These are phyloP conservation scores for Backusella tuberculispora DNA, from an alignment of 192 early-diverging fungal genomes.

Conservation along the genomic window DNA sequence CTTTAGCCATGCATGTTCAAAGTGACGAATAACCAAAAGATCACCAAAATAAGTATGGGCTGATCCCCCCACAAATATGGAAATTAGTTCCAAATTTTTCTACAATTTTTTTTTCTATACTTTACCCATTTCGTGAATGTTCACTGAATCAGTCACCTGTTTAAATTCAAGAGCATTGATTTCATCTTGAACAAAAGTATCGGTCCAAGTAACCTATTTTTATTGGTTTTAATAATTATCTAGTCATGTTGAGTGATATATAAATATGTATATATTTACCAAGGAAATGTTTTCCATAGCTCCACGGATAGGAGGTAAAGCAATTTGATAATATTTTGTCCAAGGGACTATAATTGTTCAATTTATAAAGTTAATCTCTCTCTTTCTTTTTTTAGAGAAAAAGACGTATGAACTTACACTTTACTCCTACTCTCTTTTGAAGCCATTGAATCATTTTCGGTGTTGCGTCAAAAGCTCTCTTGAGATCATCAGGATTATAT, in stretches of 20 bases:
- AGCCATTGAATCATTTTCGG: constrained; percentile 54
- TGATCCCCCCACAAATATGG: constrained; percentile 1
- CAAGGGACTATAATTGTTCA: constrained; percentile 45
- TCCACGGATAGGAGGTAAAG: constrained; percentile 42
- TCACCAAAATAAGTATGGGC: constrained; percentile 61
- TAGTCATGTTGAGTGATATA: background rate
- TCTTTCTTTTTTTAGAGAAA: background rate
- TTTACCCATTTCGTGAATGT: constrained; percentile 60
- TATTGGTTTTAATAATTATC: too few relatives aligned
- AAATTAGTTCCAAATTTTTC: background rate
- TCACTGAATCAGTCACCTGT: constrained; percentile 41
- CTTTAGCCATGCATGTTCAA: constrained; percentile 64
- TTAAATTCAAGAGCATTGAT: constrained; percentile 34
- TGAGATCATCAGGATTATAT: constrained; percentile 43
- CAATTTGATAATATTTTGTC: constrained; percentile 58
- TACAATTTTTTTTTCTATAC: background rate
- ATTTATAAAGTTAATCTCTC: background rate
- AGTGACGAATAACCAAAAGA: constrained; percentile 57
- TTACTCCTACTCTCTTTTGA: constrained; percentile 47
- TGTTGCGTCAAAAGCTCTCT: constrained; percentile 48
- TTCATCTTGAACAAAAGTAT: constrained; percentile 44
- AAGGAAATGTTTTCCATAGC: constrained; percentile 65
- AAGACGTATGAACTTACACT: constrained; percentile 14
- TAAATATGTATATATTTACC: constrained; percentile 1
- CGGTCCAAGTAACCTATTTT: constrained; percentile 46